Evolutionary conservation across 257 asterid genomes (phyloP), one percentile per base, ranked within the genome.

Genomic region (Thymus quinquecostatus): DNA sequence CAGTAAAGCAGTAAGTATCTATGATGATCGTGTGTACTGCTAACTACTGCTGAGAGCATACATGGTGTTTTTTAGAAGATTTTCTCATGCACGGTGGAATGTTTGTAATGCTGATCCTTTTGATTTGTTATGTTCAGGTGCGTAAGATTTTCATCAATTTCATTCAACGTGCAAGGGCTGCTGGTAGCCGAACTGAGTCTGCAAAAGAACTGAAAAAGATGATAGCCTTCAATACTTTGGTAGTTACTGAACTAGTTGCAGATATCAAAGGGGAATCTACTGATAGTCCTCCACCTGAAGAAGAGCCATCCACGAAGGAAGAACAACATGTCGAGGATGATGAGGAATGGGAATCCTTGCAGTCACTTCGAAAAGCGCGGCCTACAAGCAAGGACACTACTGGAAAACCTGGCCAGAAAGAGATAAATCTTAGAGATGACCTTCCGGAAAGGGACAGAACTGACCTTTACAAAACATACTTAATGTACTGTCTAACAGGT

Each of bases 261-360:
- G 99, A 95, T 79, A 90, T 95, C 77, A 95, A 89, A 82, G 98
- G 96, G 12, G 97, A 95, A 68, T 82, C 97, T 54, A 60, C 82
- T 40, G 90, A 83, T 27, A 62, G 77, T 56, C 78, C 86, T 32
- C 78, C 82, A 38, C 68, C 81, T 10, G 92, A 85, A 79, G 92
- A 85, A 79, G 88, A 84, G 80, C 79, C 85, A 67, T 69, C 50
- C 61, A 50, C 68, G 30, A 77, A 80, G 64, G 94, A 76, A 71
- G 87, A 79, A 66, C 72, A 74, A 72, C 77, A 67, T 49, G 58
- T 10, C 1, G 83, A 74, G 6, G 89, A 85, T 28, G 91, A 83
- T 1, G 97, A 82, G 77, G 99, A 92, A 78, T 92, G 97, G 98
- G 91, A 80, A 71, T 81, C 95, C 59, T 74, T 95, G 82, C 89